A percentile compares a stretch with the other conserved stretches of the same genome.
These are phyloP conservation scores for Hawksworthiomyces lignivorus DNA, from an alignment of 2,329 filamentous ascomycete genomes.

Conservation along the genomic window DNA sequence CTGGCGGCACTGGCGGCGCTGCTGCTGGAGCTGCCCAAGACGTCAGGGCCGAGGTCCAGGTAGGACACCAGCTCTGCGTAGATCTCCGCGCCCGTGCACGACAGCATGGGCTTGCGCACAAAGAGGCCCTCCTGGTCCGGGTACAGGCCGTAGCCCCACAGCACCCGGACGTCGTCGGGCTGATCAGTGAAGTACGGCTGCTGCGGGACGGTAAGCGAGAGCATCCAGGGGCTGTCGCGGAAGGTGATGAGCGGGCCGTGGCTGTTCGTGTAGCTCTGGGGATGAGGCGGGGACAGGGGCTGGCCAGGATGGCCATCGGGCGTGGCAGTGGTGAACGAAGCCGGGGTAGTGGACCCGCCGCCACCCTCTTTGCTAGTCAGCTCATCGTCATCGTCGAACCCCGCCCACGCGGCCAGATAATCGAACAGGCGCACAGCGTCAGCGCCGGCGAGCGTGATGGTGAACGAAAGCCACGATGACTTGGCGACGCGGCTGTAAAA, in stretches of 20 bases:
- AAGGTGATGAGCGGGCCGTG: conserved; percentile 25
- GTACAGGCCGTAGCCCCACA: conserved; percentile 30
- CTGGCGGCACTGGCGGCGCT: too few relatives aligned
- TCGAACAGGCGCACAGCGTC: conserved; percentile 24
- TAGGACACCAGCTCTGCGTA: conserved; percentile 27
- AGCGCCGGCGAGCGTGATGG: conserved; percentile 23
- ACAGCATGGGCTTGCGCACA: conserved; percentile 28
- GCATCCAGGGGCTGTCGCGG: conserved; percentile 28
- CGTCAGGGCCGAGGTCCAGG: conserved; percentile 24
- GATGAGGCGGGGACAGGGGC: too few relatives aligned
- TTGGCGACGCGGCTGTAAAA: conserved; percentile 28
- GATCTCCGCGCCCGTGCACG: conserved; percentile 29
- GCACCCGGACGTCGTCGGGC: conserved; percentile 21
- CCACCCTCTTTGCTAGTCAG: too few relatives aligned
- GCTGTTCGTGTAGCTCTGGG: conserved; percentile 9
- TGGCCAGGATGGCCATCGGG: too few relatives aligned
- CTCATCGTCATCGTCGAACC: too few relatives aligned
- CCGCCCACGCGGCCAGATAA: conserved; percentile 16
- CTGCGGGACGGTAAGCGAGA: conserved; percentile 28
- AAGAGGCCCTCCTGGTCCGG: conserved; percentile 24
- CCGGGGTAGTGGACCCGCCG: conserved; percentile 4
- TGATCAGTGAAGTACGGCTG: conserved; percentile 31
- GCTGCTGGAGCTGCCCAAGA: too few relatives aligned
- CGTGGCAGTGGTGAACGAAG: too few relatives aligned
- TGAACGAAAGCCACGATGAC: conserved; percentile 29